Conservation (phyloP, 192 early-diverging fungal genomes). For the Haplosporangium gracile region DNA sequence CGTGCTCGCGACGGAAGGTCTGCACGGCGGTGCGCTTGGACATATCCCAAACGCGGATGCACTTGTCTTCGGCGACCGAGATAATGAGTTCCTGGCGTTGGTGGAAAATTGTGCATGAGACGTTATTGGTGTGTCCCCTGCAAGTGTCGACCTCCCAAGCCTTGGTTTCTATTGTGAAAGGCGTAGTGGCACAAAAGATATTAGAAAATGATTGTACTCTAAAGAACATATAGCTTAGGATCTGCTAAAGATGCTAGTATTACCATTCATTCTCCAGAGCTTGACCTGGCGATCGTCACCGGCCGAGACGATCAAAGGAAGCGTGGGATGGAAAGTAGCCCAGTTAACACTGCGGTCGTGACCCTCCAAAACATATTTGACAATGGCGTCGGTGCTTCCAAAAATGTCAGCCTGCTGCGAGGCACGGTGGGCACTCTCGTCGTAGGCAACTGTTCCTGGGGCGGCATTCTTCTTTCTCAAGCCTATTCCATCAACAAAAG, state of each 20-base stretch:
- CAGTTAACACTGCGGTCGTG: conserved; percentile 98
- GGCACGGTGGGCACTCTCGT: conserved; percentile 63
- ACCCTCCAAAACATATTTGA: conserved; percentile 98
- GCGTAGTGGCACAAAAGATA: background rate
- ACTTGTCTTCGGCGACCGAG: conserved; percentile 96
- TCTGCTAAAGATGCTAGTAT: background rate
- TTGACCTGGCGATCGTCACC: conserved; percentile 99
- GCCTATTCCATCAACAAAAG: background rate
- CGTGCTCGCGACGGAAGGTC: conserved; percentile 97
- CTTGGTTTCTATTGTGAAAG: conserved; percentile 78
- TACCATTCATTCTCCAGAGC: conserved; percentile 98
- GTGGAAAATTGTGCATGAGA: conserved; percentile 95
- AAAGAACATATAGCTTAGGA: background rate
- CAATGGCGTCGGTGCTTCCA: conserved; percentile 95
- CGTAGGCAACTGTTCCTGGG: conserved; percentile 65
- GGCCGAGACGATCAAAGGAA: conserved; percentile 96
- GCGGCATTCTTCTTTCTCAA: conserved; percentile 83
- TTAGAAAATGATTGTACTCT: too few relatives aligned
- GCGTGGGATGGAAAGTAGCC: conserved; percentile 96
- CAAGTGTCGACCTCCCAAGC: conserved; percentile 99
- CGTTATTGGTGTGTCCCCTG: conserved; percentile 99
- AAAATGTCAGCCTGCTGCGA: conserved; percentile 93
- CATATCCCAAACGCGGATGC: conserved; percentile 99
- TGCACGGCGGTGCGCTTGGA: conserved; percentile 93
- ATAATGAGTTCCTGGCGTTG: conserved; percentile 96